These are phyloP conservation scores for Pseudogymnoascus sp. DNA, from an alignment of 2,329 filamentous ascomycete species.

Conservation along the genomic window DNA sequence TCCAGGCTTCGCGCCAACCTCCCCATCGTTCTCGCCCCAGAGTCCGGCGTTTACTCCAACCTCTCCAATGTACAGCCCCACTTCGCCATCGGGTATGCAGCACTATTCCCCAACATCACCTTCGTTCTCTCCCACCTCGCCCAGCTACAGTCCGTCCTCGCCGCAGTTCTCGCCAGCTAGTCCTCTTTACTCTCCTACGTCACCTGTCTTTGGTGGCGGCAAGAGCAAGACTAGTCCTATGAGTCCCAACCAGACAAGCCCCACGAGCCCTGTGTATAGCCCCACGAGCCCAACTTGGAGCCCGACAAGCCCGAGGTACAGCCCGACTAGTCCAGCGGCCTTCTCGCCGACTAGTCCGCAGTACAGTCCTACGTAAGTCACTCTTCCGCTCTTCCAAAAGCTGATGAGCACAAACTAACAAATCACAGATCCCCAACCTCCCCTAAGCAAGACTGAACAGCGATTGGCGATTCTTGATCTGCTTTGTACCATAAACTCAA, in stretches of 20 bases:
- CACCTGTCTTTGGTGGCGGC: constrained; percentile 20
- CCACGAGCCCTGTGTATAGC: constrained; percentile 25
- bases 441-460: constrained; percentile 30
- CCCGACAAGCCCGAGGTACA: constrained; percentile 26
- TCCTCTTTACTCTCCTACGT: constrained; percentile 22
- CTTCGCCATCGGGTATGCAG: constrained; percentile 13
- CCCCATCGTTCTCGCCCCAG: constrained; percentile 65
- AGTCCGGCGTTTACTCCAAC: constrained; percentile 33
- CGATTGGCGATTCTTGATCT: constrained; percentile 1
- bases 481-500: constrained; percentile 9
- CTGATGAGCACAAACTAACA: background rate
- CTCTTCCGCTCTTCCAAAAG: background rate
- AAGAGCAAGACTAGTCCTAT: constrained; percentile 11
- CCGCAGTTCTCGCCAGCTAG: constrained; percentile 20
- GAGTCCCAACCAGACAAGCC: constrained; percentile 5
- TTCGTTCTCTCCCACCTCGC: constrained; percentile 40
- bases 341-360: constrained; percentile 61
- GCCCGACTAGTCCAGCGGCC: constrained; percentile 24
- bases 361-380: constrained; percentile 48
- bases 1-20: constrained; percentile 63
- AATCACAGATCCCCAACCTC: constrained; percentile 32
- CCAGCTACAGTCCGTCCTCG: constrained; percentile 27
- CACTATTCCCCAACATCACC: constrained; percentile 24
- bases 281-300: constrained; percentile 13
- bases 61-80: constrained; percentile 21